These are phyloP conservation scores for Tubosaeta brunneosetosa DNA, from an alignment of 768 basidiomycete species.

Conservation along the genomic window DNA sequence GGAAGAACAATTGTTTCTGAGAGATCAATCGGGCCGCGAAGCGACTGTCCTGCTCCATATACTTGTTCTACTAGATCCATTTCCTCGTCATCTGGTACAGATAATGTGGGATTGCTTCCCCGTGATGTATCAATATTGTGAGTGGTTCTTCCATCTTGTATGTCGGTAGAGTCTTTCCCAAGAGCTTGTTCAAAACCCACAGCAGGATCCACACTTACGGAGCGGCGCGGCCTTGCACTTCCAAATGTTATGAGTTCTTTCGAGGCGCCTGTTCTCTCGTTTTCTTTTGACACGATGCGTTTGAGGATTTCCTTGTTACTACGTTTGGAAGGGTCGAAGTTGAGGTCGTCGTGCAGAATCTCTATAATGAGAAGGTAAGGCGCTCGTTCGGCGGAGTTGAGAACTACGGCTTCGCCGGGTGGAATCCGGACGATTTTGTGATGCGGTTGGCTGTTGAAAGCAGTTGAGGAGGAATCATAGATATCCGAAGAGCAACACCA, in stretches of 20 bases:
- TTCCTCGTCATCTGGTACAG: slow-evolving; percentile 65
- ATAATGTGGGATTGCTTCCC: slow-evolving; percentile 17
- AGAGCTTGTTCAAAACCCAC: slow-evolving; percentile 30
- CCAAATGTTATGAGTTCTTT: slow-evolving; percentile 49
- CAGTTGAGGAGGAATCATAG: slow-evolving; percentile 33
- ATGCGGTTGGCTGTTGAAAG: slow-evolving; percentile 55
- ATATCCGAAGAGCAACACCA: slow-evolving; percentile 77
- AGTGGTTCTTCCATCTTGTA: slow-evolving; percentile 13
- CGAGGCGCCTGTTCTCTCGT: slow-evolving; percentile 53
- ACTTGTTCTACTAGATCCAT: slow-evolving; percentile 96
- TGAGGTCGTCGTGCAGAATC: slow-evolving; percentile 82
- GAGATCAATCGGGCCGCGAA: slow-evolving; percentile 72
- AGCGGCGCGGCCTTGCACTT: slow-evolving; percentile 14
- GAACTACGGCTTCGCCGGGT: slow-evolving; percentile 94
- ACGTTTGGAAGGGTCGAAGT: slow-evolving; percentile 83
- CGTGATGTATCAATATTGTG: slow-evolving; percentile 17
- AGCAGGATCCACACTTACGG: slow-evolving; percentile 19
- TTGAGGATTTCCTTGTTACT: slow-evolving; percentile 83
- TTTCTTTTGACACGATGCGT: slow-evolving; percentile 66
- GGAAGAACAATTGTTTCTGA: slow-evolving; percentile 83
- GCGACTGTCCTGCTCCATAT: slow-evolving; percentile 73
- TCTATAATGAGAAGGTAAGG: slow-evolving; percentile 93
- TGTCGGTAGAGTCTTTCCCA: slow-evolving; percentile 27
- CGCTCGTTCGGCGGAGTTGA: slow-evolving; percentile 95
- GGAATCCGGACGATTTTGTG: slow-evolving; percentile 96